phyloP scores from a whole-genome alignment of 1,284 basidiomycete species.

The Chiua sp. region DNA sequence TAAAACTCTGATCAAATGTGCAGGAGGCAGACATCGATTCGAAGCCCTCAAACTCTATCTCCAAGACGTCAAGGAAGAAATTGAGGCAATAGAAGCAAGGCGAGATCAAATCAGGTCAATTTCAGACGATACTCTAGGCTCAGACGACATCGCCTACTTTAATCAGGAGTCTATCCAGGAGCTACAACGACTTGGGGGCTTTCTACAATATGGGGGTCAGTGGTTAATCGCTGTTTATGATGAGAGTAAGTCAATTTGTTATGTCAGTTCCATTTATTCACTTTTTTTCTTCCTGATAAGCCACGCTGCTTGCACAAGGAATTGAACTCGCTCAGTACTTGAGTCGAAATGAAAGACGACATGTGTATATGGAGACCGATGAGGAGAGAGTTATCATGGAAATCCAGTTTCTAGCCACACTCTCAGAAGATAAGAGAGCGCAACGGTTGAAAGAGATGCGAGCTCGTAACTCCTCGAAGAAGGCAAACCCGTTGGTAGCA shows the following conservation, averaged over 20 bases:
- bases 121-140: not conserved
- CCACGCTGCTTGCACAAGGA: too few relatives aligned
- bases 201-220: not conserved
- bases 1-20: not conserved
- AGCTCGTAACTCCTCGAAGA: not conserved
- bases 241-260: slow-evolving; percentile 3
- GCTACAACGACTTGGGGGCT: slow-evolving; percentile 2
- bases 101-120: not conserved
- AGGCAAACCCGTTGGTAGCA: not conserved
- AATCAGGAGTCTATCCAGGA: not conserved
- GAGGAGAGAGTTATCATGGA: slow-evolving; percentile 16
- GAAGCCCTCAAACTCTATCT: not conserved
- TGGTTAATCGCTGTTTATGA: slow-evolving; percentile 16
- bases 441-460: slow-evolving; percentile 4
- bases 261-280: too few relatives aligned
- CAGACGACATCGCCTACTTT: not conserved
- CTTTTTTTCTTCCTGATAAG: too few relatives aligned
- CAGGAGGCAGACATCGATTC: slow-evolving; percentile 12
- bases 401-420: slow-evolving; percentile 7
- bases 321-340: slow-evolving; percentile 10
- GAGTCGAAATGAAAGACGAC: slow-evolving; percentile 13
- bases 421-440: not conserved
- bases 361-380: slow-evolving; percentile 18
- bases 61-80: not conserved
- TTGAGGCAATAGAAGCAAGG: too few relatives aligned